Conservation (phyloP, 805 yeast species). For the Sugiyamaella floridensis region DNA sequence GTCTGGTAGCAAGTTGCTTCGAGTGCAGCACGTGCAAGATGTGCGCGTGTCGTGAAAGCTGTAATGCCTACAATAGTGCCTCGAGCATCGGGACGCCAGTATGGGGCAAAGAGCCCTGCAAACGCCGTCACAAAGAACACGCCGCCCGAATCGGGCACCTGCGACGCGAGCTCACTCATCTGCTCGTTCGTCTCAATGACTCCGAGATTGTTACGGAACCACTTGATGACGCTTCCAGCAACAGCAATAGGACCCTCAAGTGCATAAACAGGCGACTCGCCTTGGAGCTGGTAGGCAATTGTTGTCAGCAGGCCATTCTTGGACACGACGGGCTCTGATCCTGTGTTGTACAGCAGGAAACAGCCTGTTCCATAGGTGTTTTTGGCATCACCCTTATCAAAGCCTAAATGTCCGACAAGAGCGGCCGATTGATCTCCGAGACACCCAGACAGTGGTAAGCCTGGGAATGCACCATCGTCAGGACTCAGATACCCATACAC, state of each 20-base stretch:
- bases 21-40: conserved; percentile 88
- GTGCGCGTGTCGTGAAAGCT: conserved; percentile 84
- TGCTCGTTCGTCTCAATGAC: conserved; percentile 76
- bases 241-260: conserved; percentile 95
- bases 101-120: conserved; percentile 90
- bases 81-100: conserved; percentile 89
- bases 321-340: conserved; percentile 60
- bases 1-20: conserved; percentile 96
- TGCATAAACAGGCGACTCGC: conserved; percentile 70
- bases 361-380: conserved; percentile 97
- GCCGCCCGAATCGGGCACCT: conserved; percentile 77
- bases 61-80: conserved; percentile 93
- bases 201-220: conserved; percentile 87
- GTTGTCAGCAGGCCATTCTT: conserved; percentile 83
- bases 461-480: conserved; percentile 43
- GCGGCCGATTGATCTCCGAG: conserved; percentile 94
- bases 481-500: conserved; percentile 66
- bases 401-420: conserved; percentile 84
- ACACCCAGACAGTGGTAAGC: conserved; percentile 79
- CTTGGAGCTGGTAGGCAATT: conserved; percentile 83
- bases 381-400: conserved; percentile 77
- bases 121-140: conserved; percentile 94
- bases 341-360: conserved; percentile 83
- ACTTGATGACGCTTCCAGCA: conserved; percentile 89
- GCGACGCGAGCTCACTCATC: conserved; percentile 83